Percentiles rank a stretch among this genome's conserved stretches.
These are phyloP conservation scores for Paramecium sexaurelia DNA, from an alignment of 73 alveolate species.

Conservation along the genomic window DNA sequence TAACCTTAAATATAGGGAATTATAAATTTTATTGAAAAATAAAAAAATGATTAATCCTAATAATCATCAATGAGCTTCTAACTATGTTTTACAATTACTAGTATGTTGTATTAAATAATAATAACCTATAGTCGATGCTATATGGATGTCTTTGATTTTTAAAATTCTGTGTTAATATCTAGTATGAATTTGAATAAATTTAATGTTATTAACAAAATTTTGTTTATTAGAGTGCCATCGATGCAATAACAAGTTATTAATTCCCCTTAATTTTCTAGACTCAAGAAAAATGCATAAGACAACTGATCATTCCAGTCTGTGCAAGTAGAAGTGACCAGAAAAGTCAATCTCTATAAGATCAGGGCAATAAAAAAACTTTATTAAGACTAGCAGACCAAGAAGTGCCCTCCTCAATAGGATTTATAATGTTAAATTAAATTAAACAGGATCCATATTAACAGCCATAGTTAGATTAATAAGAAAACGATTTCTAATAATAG, in stretches of 20 bases:
- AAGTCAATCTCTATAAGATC: background rate
- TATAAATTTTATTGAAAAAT: background rate
- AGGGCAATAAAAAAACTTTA: background rate
- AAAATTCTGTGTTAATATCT: conserved; percentile 4
- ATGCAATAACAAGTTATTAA: conserved; percentile 9
- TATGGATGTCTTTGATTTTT: background rate
- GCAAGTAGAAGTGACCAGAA: conserved; percentile 16
- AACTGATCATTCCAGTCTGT: background rate
- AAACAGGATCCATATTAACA: background rate
- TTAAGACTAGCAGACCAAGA: background rate
- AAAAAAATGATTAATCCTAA: background rate
- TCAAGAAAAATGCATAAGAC: conserved; percentile 6
- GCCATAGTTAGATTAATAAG: background rate
- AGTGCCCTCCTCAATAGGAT: conserved; percentile 46
- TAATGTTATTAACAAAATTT: conserved; percentile 30
- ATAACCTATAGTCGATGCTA: background rate
- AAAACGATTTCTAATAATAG: conserved; percentile 4
- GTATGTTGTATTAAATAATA: background rate
- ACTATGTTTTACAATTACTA: background rate
- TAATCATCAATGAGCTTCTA: background rate
- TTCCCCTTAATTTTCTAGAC: background rate
- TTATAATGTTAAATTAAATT: background rate
- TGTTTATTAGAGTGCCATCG: conserved; percentile 37
- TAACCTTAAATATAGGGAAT: background rate
- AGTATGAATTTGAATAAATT: background rate